phyloP scores from a whole-genome alignment of 192 early-diverging fungal species.

The Endogone sp. region DNA sequence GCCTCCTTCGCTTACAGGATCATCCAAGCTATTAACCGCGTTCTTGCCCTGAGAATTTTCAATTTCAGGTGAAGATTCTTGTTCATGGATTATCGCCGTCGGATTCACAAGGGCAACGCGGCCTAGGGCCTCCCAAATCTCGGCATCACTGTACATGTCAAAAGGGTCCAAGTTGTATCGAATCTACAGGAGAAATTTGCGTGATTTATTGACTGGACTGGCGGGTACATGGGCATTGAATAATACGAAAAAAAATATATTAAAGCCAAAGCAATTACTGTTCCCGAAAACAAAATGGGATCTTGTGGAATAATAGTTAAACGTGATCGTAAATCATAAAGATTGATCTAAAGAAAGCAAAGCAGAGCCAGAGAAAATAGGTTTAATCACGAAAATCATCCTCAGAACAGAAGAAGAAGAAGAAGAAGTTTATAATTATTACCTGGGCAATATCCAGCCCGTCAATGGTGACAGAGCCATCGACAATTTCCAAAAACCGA shows the following conservation, averaged over 20 bases:
- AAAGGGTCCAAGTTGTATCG: slow-evolving; percentile 91
- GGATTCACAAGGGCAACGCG: slow-evolving; percentile 55
- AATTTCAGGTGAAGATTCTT: too few species aligned
- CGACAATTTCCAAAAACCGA: slow-evolving; percentile 70
- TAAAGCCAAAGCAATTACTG: slow-evolving; percentile 20
- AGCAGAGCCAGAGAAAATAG: too few species aligned
- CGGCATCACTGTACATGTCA: slow-evolving; percentile 66
- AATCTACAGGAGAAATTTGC: neutral
- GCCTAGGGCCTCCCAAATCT: slow-evolving; percentile 71
- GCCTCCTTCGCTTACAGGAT: slow-evolving; percentile 79
- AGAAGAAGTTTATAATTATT: too few species aligned
- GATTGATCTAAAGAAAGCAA: too few species aligned
- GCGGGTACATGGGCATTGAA: too few species aligned
- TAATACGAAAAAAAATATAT: too few species aligned
- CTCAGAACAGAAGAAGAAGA: too few species aligned
- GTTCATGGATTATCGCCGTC: too few species aligned
- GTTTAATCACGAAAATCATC: too few species aligned
- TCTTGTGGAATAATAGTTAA: slow-evolving; percentile 82
- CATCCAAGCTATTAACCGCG: slow-evolving; percentile 45
- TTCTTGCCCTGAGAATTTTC: neutral
- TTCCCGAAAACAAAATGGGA: slow-evolving; percentile 46
- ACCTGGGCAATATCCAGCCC: slow-evolving; percentile 64
- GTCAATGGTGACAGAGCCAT: slow-evolving; percentile 68
- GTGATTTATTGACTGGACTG: neutral
- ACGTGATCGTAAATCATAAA: slow-evolving; percentile 67